Evolutionary conservation across 352 stramenopile genomes (phyloP).

Genomic region (Phytophthora pseudosyringae): DNA sequence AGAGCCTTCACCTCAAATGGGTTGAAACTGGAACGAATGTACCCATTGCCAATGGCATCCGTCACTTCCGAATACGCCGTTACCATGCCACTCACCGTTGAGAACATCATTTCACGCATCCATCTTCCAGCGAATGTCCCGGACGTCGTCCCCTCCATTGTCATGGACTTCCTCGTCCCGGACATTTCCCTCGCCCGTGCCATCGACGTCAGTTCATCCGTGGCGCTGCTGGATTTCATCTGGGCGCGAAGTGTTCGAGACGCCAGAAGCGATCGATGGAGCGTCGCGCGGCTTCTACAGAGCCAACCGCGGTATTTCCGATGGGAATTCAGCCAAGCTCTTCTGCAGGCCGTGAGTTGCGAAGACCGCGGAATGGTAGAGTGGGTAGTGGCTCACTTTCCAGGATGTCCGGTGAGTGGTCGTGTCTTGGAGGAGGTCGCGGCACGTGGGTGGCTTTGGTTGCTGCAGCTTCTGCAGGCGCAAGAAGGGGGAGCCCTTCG

Average conservation of each 20-base stretch:
- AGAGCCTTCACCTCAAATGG: too few relatives aligned
- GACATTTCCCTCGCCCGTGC: not conserved
- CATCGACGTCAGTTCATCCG: not conserved
- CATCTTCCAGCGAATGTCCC: not conserved
- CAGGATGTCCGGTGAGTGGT: not conserved
- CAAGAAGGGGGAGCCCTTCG: not conserved
- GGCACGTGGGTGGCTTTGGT: not conserved
- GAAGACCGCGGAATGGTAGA: not conserved
- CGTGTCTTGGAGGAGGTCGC: not conserved
- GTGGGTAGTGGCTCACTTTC: not conserved
- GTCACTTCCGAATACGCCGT: not conserved
- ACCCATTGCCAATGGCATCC: too few relatives aligned
- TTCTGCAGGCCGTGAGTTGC: not conserved
- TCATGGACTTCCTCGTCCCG: not conserved
- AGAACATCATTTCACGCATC: not conserved
- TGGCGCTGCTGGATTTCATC: not conserved
- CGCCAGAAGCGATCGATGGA: not conserved
- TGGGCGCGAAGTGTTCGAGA: not conserved
- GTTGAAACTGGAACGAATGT: too few relatives aligned
- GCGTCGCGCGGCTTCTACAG: not conserved
- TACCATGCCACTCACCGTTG: not conserved
- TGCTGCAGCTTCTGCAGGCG: not conserved
- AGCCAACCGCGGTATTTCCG: not conserved
- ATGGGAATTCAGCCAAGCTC: conserved; percentile 2
- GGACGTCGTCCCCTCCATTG: not conserved